Percentiles rank a stretch among this genome's conserved stretches.
phyloP scores from a whole-genome alignment of 495 filamentous ascomycete species.

The Hyaloscypha finlandica region DNA sequence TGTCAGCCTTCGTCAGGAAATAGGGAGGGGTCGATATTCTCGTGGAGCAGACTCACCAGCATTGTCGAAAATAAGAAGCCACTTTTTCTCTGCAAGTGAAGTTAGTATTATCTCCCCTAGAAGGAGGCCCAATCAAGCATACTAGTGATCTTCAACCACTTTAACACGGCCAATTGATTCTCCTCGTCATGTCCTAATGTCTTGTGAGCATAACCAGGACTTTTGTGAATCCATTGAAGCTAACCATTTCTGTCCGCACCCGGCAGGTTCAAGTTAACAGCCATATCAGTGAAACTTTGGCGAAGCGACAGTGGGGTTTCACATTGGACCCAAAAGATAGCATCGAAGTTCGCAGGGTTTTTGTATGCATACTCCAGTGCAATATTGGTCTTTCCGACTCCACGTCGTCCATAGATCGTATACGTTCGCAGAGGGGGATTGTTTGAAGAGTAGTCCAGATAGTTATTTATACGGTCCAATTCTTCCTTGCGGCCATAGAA shows the following conservation, averaged over 20 bases:
- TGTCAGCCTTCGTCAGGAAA: not conserved
- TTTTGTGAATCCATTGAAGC: no score
- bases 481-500: conserved; percentile 21
- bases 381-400: conserved; percentile 23
- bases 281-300: conserved; percentile 32
- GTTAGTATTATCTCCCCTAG: no score
- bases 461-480: conserved; percentile 15
- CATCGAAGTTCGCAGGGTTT: conserved; percentile 17
- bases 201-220: no score
- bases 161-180: conserved; percentile 24
- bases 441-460: conserved; percentile 22
- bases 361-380: conserved; percentile 14
- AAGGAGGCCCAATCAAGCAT: no score
- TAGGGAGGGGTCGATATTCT: not conserved
- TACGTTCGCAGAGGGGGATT: conserved; percentile 10
- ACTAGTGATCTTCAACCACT: conserved; percentile 29
- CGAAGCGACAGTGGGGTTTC: conserved; percentile 28
- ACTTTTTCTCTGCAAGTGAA: conserved; percentile 1
- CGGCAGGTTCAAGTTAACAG: conserved; percentile 24
- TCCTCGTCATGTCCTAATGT: conserved; percentile 25
- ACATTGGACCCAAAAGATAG: conserved; percentile 27
- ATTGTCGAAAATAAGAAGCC: conserved; percentile 30
- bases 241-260: conserved; percentile 15
- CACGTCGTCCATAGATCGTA: conserved; percentile 20
- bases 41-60: conserved; percentile 7